Conservation (phyloP, 2,329 filamentous ascomycete genomes). For the Clonostachys rosea region DNA sequence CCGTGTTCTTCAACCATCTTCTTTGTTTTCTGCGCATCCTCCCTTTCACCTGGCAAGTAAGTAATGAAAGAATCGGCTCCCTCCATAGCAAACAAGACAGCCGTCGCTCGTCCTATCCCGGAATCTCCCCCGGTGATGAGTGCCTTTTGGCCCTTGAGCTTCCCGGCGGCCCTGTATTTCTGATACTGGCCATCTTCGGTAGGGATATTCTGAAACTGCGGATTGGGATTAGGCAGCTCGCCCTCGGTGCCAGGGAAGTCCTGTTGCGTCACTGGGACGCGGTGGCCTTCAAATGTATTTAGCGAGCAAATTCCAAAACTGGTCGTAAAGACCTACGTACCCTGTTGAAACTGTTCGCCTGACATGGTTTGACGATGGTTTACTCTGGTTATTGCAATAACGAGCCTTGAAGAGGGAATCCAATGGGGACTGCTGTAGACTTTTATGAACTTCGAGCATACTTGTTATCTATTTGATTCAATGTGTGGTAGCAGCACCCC, state of each 20-base stretch:
- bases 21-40: constrained; percentile 73
- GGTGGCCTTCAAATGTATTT: too few relatives aligned
- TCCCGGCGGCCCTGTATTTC: constrained; percentile 70
- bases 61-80: constrained; percentile 70
- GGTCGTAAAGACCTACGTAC: background rate
- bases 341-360: constrained; percentile 1
- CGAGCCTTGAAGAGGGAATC: too few relatives aligned
- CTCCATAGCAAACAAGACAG: constrained; percentile 76
- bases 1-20: constrained; percentile 64
- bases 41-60: constrained; percentile 71
- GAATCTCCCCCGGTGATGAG: constrained; percentile 79
- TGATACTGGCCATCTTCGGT: constrained; percentile 63
- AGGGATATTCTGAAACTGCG: constrained; percentile 61
- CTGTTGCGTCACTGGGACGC: constrained; percentile 18
- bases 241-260: constrained; percentile 17
- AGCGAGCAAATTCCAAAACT: background rate
- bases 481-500: too few relatives aligned
- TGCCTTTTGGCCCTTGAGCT: constrained; percentile 70
- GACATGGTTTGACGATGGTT: too few relatives aligned
- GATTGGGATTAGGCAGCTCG: constrained; percentile 30
- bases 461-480: too few relatives aligned
- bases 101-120: constrained; percentile 72
- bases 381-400: too few relatives aligned
- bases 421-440: too few relatives aligned
- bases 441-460: too few relatives aligned